phyloP scores from a whole-genome alignment of 75 land plant species.

The Selaginella moellendorffii region DNA sequence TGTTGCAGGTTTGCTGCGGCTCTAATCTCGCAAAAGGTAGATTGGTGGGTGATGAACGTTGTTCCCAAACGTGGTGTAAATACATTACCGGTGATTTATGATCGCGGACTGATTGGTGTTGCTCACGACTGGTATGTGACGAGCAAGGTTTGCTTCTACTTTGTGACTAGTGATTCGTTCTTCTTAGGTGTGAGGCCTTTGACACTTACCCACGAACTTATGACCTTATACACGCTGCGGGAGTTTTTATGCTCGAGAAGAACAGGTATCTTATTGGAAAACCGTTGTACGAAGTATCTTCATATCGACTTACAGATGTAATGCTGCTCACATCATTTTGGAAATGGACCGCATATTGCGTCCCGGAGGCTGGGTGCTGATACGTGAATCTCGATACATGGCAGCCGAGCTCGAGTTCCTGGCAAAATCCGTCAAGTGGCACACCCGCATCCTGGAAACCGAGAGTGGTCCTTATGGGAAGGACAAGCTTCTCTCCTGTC shows the following conservation, averaged over 20 bases:
- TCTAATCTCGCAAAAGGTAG: conserved; percentile 29
- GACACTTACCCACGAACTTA: conserved; percentile 93
- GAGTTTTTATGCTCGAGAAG: conserved; percentile 49
- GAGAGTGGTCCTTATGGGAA: conserved; percentile 61
- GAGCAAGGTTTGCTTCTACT: no score
- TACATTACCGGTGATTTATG: conserved; percentile 78
- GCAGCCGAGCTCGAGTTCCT: conserved; percentile 34
- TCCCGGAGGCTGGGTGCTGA: conserved; percentile 53
- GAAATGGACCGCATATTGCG: conserved; percentile 90
- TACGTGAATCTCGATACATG: conserved; percentile 40
- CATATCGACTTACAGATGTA: no score
- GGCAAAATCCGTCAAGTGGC: conserved; percentile 54
- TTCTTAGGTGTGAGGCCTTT: conserved; percentile 78
- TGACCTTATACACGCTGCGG: conserved; percentile 71
- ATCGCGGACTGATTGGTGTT: conserved; percentile 68
- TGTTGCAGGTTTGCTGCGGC: conserved; percentile 76
- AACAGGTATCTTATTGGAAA: conserved; percentile 34
- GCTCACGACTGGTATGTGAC: conserved; percentile 73
- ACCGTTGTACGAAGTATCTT: background rate
- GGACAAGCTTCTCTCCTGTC: conserved; percentile 40
- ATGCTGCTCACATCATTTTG: conserved; percentile 43
- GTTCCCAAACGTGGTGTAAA: conserved; percentile 67
- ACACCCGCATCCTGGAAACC: conserved; percentile 26
- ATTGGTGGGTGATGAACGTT: conserved; percentile 90
- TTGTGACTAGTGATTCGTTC: background rate